These are phyloP conservation scores for Panicum miliaceum DNA, from an alignment of 176 grass and related monocot species.

Conservation along the genomic window DNA sequence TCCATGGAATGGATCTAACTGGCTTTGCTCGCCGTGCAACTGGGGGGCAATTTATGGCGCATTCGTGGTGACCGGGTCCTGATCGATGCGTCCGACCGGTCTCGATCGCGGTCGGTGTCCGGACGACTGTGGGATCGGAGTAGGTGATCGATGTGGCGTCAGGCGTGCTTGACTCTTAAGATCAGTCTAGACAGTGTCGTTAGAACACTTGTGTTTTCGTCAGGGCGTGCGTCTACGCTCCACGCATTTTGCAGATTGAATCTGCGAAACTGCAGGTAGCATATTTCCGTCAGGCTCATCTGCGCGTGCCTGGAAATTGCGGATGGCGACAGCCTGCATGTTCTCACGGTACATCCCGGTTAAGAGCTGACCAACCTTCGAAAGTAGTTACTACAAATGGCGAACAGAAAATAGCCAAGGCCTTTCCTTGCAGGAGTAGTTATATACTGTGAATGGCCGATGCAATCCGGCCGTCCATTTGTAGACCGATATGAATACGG, in stretches of 20 bases:
- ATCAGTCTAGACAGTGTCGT: not conserved
- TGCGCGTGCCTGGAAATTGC: not conserved
- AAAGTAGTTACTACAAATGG: no score
- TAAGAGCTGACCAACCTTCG: no score
- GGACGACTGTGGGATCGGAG: no score
- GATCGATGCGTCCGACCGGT: not conserved
- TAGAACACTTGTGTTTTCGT: not conserved
- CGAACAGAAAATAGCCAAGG: no score
- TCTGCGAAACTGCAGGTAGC: conserved; percentile 17
- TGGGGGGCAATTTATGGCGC: no score
- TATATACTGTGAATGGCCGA: no score
- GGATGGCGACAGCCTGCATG: not conserved
- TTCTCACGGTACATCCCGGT: not conserved
- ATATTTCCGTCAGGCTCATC: not conserved
- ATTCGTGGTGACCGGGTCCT: not conserved
- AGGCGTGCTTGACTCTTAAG: not conserved
- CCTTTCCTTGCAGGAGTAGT: no score
- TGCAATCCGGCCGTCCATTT: no score
- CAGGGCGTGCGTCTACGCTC: not conserved
- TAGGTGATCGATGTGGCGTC: not conserved
- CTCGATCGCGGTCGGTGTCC: not conserved
- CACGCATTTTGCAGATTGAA: no score
- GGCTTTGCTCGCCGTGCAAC: not conserved
- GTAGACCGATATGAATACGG: no score
- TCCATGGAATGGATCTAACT: not conserved